Evolutionary conservation across 2,329 filamentous ascomycete species (phyloP), one percentile per base, ranked within the genome.

Genomic region (Colletotrichum neosansevieriae): DNA sequence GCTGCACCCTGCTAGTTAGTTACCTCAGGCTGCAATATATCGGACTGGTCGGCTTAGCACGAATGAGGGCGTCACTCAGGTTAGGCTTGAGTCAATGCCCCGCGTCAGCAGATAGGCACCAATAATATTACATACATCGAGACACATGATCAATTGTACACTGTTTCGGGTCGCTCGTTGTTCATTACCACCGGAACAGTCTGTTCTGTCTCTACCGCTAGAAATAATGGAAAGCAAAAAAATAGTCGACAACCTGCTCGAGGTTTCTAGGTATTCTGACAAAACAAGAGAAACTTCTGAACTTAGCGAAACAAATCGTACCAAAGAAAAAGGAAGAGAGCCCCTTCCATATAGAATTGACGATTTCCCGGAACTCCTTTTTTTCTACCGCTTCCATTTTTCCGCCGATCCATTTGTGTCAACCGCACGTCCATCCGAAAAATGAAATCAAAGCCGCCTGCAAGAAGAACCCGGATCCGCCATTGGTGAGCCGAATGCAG

Each of bases 231-330:
- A 17, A 44, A 47, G 42, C 32, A 4, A 4, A 49, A 40, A 49
- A 29, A 40, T 49, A 44, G 44, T 42, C 21, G 6, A 62, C 42
- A 56, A 63, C 58, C 51, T 57, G 24, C 42, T 44, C 12, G 40
- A 54, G 42, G 50, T 45, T 50, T 58, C 42, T 66, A 59, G 51
- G 64, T 69, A 69, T 69, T 59, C 36, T 44, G 34, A 63, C 62
- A 51, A 58, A 21, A 61, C 2, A 29, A 40, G 34, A 15, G 36
- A 56, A 12, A 47, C 36, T 21, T 13, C 11, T 9, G 15, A 24
- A 45, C 11, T 6, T 29, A 51, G 32, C 9, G 24, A 36, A 64
- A 12, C 10, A 19, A 38, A 51, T 10, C 19, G 53, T 24, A 59
- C n/a, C 36, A 19, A 61, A 29, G 13, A 34, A 34, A 63, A 24